Percentiles rank a stretch among this genome's conserved stretches.
Conservation (phyloP, 805 yeast species). For the Yarrowia sp. region DNA sequence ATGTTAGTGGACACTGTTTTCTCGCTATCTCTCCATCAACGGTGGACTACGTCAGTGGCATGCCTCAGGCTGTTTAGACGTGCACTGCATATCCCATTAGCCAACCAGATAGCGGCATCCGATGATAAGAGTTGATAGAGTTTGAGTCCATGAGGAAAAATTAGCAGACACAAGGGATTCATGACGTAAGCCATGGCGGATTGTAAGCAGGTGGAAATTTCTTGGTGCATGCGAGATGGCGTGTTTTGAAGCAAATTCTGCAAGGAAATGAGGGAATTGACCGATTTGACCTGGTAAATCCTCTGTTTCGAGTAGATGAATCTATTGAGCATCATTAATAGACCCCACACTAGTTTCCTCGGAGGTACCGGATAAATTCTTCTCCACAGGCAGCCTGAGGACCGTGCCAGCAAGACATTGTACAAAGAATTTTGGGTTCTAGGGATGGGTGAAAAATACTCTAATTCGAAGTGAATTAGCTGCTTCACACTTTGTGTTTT, state of each 20-base stretch:
- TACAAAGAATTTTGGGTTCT: background rate
- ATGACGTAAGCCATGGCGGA: slow-evolving; percentile 17
- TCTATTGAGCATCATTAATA: background rate
- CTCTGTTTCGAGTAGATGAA: background rate
- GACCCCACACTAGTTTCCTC: background rate
- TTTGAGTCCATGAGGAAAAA: slow-evolving; percentile 13
- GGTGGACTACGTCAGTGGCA: slow-evolving; percentile 20
- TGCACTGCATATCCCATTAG: slow-evolving; percentile 4
- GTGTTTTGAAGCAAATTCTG: slow-evolving; percentile 5
- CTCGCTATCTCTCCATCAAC: slow-evolving; percentile 11
- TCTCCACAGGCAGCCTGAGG: background rate
- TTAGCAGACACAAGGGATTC: slow-evolving; percentile 14
- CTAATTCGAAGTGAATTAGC: slow-evolving; percentile 11
- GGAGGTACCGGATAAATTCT: slow-evolving; percentile 10
- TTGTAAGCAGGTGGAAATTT: background rate
- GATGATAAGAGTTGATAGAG: slow-evolving; percentile 19
- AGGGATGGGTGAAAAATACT: slow-evolving; percentile 21
- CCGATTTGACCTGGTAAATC: background rate
- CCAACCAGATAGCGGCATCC: slow-evolving; percentile 11
- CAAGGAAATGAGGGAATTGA: background rate
- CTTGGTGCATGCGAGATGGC: slow-evolving; percentile 22
- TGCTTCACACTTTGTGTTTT: background rate
- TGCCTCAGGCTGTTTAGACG: slow-evolving; percentile 14
- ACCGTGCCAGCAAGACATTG: slow-evolving; percentile 1
- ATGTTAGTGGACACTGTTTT: background rate